phyloP scores from a whole-genome alignment of 768 basidiomycete genomes.

The Galerina sulciceps region DNA sequence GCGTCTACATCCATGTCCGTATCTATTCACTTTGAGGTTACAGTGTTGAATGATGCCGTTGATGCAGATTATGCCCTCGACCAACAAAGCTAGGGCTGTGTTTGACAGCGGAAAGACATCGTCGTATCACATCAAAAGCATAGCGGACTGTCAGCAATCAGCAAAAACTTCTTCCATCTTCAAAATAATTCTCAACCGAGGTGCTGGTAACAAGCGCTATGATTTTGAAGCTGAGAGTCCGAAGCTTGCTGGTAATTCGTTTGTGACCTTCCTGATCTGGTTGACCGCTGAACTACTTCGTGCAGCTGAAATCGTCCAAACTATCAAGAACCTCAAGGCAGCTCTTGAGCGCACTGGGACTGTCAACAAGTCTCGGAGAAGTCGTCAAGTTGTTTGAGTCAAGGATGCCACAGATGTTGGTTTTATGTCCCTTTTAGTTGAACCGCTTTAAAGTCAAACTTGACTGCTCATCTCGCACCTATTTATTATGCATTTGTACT shows the following conservation, averaged over 20 bases:
- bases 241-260: slow-evolving; percentile 70
- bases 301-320: slow-evolving; percentile 78
- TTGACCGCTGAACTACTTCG: slow-evolving; percentile 3
- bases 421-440: too few species aligned
- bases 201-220: slow-evolving; percentile 84
- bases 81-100: slow-evolving; percentile 77
- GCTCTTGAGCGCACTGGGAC: slow-evolving; percentile 69
- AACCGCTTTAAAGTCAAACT: too few species aligned
- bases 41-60: slow-evolving; percentile 13
- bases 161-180: slow-evolving; percentile 81
- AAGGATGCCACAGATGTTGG: neutral
- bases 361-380: slow-evolving; percentile 63
- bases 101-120: slow-evolving; percentile 91
- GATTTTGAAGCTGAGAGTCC: slow-evolving; percentile 96
- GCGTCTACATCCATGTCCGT: slow-evolving; percentile 87
- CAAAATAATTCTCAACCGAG: slow-evolving; percentile 85
- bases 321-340: slow-evolving; percentile 66
- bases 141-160: slow-evolving; percentile 83
- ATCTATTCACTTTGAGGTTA: neutral
- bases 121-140: slow-evolving; percentile 90
- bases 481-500: too few species aligned
- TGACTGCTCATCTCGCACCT: too few species aligned
- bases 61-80: slow-evolving; percentile 83
- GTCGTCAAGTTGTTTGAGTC: slow-evolving; percentile 56
- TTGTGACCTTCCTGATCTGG: neutral